These are phyloP conservation scores for Meredithiella fracta DNA, from an alignment of 2,329 filamentous ascomycete species.

Conservation along the genomic window DNA sequence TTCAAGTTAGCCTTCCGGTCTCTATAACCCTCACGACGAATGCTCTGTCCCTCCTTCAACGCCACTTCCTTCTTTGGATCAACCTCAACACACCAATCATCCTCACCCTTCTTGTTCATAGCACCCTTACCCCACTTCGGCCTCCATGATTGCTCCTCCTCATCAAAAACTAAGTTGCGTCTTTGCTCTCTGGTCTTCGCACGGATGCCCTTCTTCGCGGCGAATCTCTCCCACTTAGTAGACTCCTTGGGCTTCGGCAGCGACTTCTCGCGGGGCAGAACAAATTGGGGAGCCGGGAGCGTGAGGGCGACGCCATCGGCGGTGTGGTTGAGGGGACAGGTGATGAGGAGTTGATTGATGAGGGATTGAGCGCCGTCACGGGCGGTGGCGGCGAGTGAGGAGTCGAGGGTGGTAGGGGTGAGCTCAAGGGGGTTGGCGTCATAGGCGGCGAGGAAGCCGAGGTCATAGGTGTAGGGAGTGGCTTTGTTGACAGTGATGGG, in stretches of 20 bases:
- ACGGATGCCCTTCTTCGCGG: conserved; percentile 91
- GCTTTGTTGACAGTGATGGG: conserved; percentile 59
- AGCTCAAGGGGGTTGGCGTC: conserved; percentile 70
- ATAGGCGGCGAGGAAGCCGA: conserved; percentile 69
- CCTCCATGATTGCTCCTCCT: conserved; percentile 72
- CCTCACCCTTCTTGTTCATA: conserved; percentile 67
- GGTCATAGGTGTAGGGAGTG: conserved; percentile 82
- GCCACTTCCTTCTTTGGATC: conserved; percentile 55
- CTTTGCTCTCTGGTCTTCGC: conserved; percentile 66
- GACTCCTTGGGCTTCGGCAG: conserved; percentile 64
- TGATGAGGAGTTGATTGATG: conserved; percentile 85
- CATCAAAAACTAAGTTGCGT: conserved; percentile 64
- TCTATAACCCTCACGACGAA: conserved; percentile 44
- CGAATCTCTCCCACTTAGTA: conserved; percentile 94
- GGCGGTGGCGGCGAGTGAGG: conserved; percentile 53
- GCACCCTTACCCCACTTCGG: conserved; percentile 92
- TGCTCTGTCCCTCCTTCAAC: conserved; percentile 43
- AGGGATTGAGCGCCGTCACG: conserved; percentile 83
- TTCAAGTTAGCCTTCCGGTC: conserved; percentile 53
- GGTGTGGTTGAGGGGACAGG: conserved; percentile 61
- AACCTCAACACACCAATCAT: conserved; percentile 85
- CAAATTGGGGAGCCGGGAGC: conserved; percentile 53
- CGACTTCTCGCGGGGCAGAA: conserved; percentile 80
- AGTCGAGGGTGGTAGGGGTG: conserved; percentile 40
- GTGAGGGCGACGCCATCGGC: conserved; percentile 57